Conservation (phyloP, 179 eudicot species). For the Spinacia oleracea region DNA sequence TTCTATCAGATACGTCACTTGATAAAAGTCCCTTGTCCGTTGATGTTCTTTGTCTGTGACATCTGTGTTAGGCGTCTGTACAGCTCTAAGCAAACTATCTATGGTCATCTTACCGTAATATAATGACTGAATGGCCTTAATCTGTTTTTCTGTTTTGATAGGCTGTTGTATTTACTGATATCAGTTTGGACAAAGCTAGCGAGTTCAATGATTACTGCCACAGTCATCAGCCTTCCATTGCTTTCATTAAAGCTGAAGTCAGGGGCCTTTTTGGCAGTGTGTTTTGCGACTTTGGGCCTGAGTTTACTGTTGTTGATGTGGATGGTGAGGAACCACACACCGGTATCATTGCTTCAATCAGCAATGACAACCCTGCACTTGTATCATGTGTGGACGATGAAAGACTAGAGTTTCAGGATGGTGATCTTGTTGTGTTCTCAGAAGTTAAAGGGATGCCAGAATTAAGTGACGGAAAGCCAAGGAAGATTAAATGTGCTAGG, state of each 20-base stretch:
- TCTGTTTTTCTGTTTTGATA: slow-evolving; percentile 32
- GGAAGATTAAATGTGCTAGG: slow-evolving; percentile 65
- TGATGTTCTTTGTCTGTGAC: neutral
- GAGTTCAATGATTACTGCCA: slow-evolving; percentile 79
- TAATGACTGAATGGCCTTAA: neutral
- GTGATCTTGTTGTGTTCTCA: slow-evolving; percentile 84
- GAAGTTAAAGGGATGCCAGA: slow-evolving; percentile 86
- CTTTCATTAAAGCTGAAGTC: slow-evolving; percentile 83
- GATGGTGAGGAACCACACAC: slow-evolving; percentile 94
- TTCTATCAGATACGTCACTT: neutral
- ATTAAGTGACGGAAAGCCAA: slow-evolving; percentile 91
- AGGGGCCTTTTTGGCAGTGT: slow-evolving; percentile 86
- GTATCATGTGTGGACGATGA: slow-evolving; percentile 92
- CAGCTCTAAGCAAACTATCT: neutral
- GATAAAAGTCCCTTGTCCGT: neutral
- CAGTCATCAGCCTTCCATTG: slow-evolving; percentile 82
- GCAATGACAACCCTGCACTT: slow-evolving; percentile 84
- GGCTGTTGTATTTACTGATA: slow-evolving; percentile 89
- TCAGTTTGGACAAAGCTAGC: slow-evolving; percentile 58
- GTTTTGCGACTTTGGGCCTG: slow-evolving; percentile 93
- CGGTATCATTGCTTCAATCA: slow-evolving; percentile 82
- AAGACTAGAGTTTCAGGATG: slow-evolving; percentile 92
- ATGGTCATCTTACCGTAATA: neutral
- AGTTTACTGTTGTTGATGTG: slow-evolving; percentile 77
- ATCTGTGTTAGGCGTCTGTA: neutral